Evolutionary conservation across 2,329 filamentous ascomycete species (phyloP), one percentile per base, ranked within the genome.

Genomic region (Escovopsis sp.): DNA sequence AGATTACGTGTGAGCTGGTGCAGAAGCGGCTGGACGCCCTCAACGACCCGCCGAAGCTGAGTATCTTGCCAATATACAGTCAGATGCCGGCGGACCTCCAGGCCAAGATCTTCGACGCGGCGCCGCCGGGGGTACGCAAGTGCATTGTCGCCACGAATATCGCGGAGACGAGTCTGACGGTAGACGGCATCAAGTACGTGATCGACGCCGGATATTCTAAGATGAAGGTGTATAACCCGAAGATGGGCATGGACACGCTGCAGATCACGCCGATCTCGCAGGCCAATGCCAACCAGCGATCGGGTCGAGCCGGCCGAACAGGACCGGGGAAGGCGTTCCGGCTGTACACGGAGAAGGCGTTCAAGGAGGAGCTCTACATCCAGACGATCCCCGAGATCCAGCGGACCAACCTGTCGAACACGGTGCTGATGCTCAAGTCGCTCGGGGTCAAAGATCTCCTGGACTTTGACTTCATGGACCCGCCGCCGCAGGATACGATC

Each of bases 381-480:
- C 84, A 94, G 49, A 94, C 90, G 0, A 98, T 98, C 33, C 90
- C 90, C 0, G 90, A 98, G 53, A 96, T 98, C 29, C 90, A 98
- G 58, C 74, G 90, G 14, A 98, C 90, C 0, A 98, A 96, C 48
- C 72, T 98, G 2, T 79, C 85, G 49, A 96, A 96, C 48, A 96
- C 87, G 0, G 88, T 98, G 3, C 67, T 98, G 12, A 72, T 98
- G 33, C 69, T 98, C 32, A 98, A 98, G 53, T 94, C 85, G 0
- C 70, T 98, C 1, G 90, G 90, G 0, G 88, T 98, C 14, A 88
- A 84, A 51, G 87, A 98, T 46, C 66, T 98, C 9, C 62, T 98
- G 1, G 88, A 98, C 55, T 98, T 98, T 51, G 86, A 96, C 54
- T 98, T 98, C 48, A 96, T 98, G 88, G 90, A 98, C 46, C 90